These are phyloP conservation scores for Penicillium verrucosum DNA, from an alignment of 2,329 filamentous ascomycete species.

Conservation along the genomic window DNA sequence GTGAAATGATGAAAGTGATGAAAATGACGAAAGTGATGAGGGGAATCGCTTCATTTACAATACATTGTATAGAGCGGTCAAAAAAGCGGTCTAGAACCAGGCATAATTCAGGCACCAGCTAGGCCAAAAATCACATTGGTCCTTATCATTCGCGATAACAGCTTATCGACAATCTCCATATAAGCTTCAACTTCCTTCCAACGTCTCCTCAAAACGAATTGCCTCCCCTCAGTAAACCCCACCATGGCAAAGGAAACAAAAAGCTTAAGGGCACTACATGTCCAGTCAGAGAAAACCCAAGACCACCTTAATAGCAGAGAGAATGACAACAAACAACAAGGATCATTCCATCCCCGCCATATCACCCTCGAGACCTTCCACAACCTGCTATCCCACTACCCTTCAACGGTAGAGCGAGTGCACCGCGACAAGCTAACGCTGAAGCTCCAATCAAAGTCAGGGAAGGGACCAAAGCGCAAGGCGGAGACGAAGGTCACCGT, in stretches of 20 bases:
- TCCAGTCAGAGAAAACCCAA: neutral
- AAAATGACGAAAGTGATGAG: no score
- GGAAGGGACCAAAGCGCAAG: conserved; percentile 14
- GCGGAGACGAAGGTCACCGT: conserved; percentile 6
- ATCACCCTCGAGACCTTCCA: conserved; percentile 29
- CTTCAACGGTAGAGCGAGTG: conserved; percentile 24
- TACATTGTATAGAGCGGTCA: no score
- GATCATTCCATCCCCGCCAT: conserved; percentile 22
- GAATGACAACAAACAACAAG: neutral
- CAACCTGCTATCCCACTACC: conserved; percentile 27
- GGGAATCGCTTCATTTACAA: no score
- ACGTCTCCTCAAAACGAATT: neutral
- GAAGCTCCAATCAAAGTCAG: conserved; percentile 19
- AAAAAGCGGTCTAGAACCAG: no score
- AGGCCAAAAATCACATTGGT: no score
- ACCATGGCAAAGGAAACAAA: neutral
- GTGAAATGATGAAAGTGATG: no score
- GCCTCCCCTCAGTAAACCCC: neutral
- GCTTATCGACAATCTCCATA: neutral
- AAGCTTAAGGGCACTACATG: neutral
- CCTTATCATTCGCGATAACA: neutral
- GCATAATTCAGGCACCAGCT: no score
- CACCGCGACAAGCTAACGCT: conserved; percentile 22
- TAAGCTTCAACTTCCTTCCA: neutral
- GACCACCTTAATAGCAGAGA: neutral